Conservation (phyloP, 2,329 filamentous ascomycete genomes). For the Xylaria sp. region DNA sequence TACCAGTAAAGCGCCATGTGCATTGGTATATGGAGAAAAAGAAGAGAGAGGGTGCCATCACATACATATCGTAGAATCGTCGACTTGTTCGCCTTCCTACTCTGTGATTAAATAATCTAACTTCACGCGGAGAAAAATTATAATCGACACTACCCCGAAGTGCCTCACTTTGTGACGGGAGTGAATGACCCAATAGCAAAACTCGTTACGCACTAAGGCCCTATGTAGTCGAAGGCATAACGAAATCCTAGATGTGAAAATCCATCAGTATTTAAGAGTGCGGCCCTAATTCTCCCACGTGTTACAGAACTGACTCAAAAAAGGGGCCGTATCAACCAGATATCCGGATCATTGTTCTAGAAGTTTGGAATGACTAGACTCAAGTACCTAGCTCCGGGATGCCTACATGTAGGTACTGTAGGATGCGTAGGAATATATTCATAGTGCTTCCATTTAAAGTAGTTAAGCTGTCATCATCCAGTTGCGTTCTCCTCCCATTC, state of each 20-base stretch:
- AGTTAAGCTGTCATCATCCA: not conserved
- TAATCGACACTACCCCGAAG: too few relatives aligned
- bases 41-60: too few relatives aligned
- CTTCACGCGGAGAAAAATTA: too few relatives aligned
- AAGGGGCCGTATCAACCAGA: not conserved
- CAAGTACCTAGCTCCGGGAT: not conserved
- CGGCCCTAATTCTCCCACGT: slow-evolving; percentile 17
- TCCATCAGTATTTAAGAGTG: not conserved
- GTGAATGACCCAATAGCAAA: too few relatives aligned
- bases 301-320: slow-evolving; percentile 15
- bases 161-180: too few relatives aligned
- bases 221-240: not conserved
- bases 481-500: not conserved
- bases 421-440: not conserved
- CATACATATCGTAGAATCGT: too few relatives aligned
- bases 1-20: too few relatives aligned
- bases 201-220: too few relatives aligned
- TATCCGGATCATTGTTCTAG: not conserved
- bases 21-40: too few relatives aligned
- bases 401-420: too few relatives aligned
- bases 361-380: slow-evolving; percentile 6
- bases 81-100: too few relatives aligned
- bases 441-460: not conserved
- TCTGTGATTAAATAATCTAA: too few relatives aligned
- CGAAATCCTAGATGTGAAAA: not conserved